Conservation (phyloP, 2,329 filamentous ascomycete genomes). For the Stachybotrys chartarum region DNA sequence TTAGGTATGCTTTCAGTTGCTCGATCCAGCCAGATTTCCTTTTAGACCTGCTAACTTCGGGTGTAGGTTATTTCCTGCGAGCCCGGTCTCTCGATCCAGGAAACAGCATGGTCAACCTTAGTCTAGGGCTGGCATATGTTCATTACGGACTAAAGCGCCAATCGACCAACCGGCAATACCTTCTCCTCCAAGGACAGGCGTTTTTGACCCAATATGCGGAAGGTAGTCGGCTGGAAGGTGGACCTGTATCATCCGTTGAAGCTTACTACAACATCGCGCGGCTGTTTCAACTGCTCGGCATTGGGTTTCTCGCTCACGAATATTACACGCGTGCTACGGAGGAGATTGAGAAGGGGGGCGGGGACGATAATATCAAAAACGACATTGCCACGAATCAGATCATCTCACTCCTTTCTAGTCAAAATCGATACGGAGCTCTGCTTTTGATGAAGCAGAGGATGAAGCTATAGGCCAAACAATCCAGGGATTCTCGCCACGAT, state of each 20-base stretch:
- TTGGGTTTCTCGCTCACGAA: slow-evolving; percentile 52
- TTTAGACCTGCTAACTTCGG: slow-evolving; percentile 1
- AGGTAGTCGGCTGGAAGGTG: slow-evolving; percentile 1
- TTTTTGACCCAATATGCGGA: slow-evolving; percentile 53
- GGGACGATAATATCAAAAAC: neutral
- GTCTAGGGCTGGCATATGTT: slow-evolving; percentile 76
- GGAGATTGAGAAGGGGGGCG: neutral
- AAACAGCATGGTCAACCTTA: slow-evolving; percentile 74
- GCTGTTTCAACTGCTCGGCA: slow-evolving; percentile 28
- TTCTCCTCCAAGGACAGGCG: slow-evolving; percentile 75
- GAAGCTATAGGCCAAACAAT: neutral
- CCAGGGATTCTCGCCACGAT: too few relatives aligned
- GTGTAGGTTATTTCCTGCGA: slow-evolving; percentile 70
- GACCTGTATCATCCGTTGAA: slow-evolving; percentile 16
- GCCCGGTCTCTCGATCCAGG: slow-evolving; percentile 66
- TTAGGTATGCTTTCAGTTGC: slow-evolving; percentile 50
- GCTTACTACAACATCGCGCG: slow-evolving; percentile 31
- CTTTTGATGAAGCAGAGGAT: neutral
- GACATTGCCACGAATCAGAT: neutral
- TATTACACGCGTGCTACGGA: slow-evolving; percentile 51
- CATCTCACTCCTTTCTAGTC: neutral
- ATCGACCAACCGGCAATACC: slow-evolving; percentile 81
- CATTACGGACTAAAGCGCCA: slow-evolving; percentile 87
- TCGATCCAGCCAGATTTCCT: neutral
- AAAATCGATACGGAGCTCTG: neutral